These are phyloP conservation scores for Lagenidium giganteum DNA, from an alignment of 352 stramenopile genomes.

Conservation along the genomic window DNA sequence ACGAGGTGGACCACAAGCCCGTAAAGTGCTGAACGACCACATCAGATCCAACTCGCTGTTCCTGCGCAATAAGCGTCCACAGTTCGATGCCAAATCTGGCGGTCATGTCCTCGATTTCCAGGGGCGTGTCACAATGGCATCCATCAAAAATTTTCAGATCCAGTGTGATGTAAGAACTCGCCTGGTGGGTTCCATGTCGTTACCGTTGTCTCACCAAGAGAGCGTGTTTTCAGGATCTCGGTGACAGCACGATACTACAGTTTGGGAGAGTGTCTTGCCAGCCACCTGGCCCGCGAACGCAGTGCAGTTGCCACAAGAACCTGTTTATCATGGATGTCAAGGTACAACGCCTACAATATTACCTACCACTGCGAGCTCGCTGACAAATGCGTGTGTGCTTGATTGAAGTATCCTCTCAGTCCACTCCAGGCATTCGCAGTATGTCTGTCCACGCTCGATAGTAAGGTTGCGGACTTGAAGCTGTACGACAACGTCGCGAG, in stretches of 20 bases:
- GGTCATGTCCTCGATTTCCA: slow-evolving; percentile 64
- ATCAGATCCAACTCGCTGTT: slow-evolving; percentile 40
- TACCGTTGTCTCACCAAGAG: not conserved
- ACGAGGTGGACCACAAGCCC: not conserved
- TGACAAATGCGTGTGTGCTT: not conserved
- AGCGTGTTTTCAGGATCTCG: slow-evolving; percentile 16
- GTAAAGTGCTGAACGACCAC: slow-evolving; percentile 36
- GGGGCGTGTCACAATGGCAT: slow-evolving; percentile 61
- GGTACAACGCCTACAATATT: slow-evolving; percentile 15
- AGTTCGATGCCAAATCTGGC: slow-evolving; percentile 42
- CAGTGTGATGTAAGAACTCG: slow-evolving; percentile 32
- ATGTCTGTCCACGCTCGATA: slow-evolving; percentile 83
- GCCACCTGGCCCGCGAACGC: slow-evolving; percentile 29
- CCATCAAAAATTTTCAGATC: slow-evolving; percentile 73
- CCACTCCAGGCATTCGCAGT: slow-evolving; percentile 87
- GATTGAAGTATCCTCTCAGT: slow-evolving; percentile 70
- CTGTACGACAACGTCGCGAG: slow-evolving; percentile 40
- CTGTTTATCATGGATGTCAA: slow-evolving; percentile 93
- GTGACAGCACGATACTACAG: slow-evolving; percentile 40
- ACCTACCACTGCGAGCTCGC: not conserved
- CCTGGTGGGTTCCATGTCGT: slow-evolving; percentile 36
- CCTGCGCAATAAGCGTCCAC: slow-evolving; percentile 88
- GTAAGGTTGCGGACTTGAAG: slow-evolving; percentile 55
- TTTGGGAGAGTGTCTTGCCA: slow-evolving; percentile 65
- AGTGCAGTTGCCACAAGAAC: slow-evolving; percentile 77